Conservation (phyloP, 306 rosid genomes). For the Begonia masoniana region DNA sequence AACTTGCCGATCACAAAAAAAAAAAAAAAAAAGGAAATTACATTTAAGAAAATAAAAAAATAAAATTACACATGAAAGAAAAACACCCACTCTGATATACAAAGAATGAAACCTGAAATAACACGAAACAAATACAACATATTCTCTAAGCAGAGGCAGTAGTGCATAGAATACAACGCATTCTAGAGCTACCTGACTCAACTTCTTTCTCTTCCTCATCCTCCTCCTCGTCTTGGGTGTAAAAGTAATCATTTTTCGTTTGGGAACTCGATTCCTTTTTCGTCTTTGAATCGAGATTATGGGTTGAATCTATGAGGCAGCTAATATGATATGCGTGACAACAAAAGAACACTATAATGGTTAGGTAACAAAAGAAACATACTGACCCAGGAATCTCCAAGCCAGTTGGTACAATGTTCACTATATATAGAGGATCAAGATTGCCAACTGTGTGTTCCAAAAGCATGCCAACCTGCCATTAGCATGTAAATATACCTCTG, state of each 20-base stretch:
- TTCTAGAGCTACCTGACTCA: constrained; percentile 28
- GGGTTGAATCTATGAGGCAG: constrained; percentile 75
- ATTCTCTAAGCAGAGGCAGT: constrained; percentile 65
- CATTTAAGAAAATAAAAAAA: too few relatives aligned
- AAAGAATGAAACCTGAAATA: constrained; percentile 2
- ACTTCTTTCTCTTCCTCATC: constrained; percentile 25
- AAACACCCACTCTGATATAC: not conserved
- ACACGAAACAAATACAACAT: not conserved
- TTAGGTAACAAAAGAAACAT: not conserved
- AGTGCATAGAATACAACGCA: constrained; percentile 96
- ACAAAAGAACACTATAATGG: constrained; percentile 62
- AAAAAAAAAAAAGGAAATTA: too few relatives aligned
- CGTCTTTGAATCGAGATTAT: constrained; percentile 21
- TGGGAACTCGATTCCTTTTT: constrained; percentile 17
- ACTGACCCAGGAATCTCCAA: constrained; percentile 89
- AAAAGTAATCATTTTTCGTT: constrained; percentile 17
- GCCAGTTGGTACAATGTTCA: constrained; percentile 91
- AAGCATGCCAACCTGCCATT: constrained; percentile 70
- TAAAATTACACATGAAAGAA: not conserved
- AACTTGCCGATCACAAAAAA: too few relatives aligned
- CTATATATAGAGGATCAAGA: constrained; percentile 64
- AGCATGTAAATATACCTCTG: not conserved
- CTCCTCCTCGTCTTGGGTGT: constrained; percentile 32
- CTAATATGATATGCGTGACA: constrained; percentile 41
- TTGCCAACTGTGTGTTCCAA: constrained; percentile 98